These are phyloP conservation scores for Candida insectorum DNA, from an alignment of 805 yeast species.

Conservation along the genomic window DNA sequence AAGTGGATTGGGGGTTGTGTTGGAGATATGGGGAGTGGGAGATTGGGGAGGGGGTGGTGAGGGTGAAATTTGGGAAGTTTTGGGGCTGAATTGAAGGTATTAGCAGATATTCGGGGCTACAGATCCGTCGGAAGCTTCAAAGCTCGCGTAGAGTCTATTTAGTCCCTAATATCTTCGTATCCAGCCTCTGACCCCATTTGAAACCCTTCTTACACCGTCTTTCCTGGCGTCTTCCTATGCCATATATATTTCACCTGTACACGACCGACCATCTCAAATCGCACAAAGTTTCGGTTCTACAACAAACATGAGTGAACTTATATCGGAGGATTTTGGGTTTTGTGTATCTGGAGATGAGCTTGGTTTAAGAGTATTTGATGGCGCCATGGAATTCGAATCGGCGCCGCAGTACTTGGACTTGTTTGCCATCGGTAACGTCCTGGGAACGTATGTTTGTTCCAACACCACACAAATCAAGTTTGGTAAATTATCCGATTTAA, in stretches of 20 bases:
- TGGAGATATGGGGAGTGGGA: too few species aligned
- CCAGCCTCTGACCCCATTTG: not conserved
- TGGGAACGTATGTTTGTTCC: slow-evolving; percentile 29
- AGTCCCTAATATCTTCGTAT: too few species aligned
- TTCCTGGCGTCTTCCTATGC: too few species aligned
- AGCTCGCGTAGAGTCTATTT: too few species aligned
- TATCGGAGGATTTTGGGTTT: slow-evolving; percentile 39
- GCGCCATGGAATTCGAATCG: slow-evolving; percentile 20
- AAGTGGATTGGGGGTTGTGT: too few species aligned
- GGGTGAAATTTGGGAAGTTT: too few species aligned
- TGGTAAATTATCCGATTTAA: slow-evolving; percentile 22
- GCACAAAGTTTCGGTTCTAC: too few species aligned
- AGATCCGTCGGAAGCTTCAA: too few species aligned
- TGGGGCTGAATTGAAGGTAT: not conserved
- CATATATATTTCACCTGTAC: too few species aligned
- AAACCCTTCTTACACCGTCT: not conserved
- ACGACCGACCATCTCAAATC: too few species aligned
- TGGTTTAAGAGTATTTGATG: slow-evolving; percentile 23
- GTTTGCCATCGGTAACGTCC: slow-evolving; percentile 24
- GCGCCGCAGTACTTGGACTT: slow-evolving; percentile 18
- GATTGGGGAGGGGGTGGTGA: too few species aligned
- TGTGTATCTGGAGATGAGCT: slow-evolving; percentile 21
- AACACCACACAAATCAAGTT: slow-evolving; percentile 22
- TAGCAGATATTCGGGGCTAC: too few species aligned
- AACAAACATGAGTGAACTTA: slow-evolving; percentile 17